Evolutionary conservation across 2,329 filamentous ascomycete species (phyloP), one percentile per base, ranked within the genome.

Genomic region (Calonectria hawksworthii): DNA sequence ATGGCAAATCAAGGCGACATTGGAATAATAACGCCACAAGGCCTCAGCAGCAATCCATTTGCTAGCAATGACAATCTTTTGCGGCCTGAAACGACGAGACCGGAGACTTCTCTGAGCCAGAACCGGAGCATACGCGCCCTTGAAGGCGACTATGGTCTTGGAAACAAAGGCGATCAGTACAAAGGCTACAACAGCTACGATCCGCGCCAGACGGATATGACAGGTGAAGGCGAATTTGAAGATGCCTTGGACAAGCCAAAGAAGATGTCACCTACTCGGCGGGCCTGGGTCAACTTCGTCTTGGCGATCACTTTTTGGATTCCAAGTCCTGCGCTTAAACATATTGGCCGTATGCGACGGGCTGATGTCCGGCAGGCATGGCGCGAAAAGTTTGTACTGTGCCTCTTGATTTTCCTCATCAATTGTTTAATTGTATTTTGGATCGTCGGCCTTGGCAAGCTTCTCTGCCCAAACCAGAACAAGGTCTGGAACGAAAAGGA

Each of bases 341-440:
- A 90, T 74, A 82, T 98, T 73, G 97, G 97, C 47, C 94, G 96
- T 30, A 99, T 99, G 97, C 98, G 98, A 86, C 93, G 97, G 70
- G 96, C 96, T 2, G 97, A 99, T 86, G 95, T 99, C 13, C 94
- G 97, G 38, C 94, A 98, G 92, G 97, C 97, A 0, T 99, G 97
- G 97, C 92, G 97, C 84, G 97, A 99, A 83, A 99, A 99, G 86
- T 66, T 99, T 16, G 94, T 97, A 0, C 88, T 99, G 14, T 92
- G 96, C 63, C 88, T 95, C 74, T 81, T 98, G 69, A 99, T 99
- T 79, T 83, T 94, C 41, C 81, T 99, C 18, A 86, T 98, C 77
- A 99, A 99, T 85, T 95, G 84, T 50, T 82, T 91, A 32, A 91
- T 99, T 75, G 89, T 98, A 73, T 99, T 99, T 87, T 98, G 95